Conservation (phyloP, 2,329 filamentous ascomycete genomes). For the Verruconis gallopava region DNA sequence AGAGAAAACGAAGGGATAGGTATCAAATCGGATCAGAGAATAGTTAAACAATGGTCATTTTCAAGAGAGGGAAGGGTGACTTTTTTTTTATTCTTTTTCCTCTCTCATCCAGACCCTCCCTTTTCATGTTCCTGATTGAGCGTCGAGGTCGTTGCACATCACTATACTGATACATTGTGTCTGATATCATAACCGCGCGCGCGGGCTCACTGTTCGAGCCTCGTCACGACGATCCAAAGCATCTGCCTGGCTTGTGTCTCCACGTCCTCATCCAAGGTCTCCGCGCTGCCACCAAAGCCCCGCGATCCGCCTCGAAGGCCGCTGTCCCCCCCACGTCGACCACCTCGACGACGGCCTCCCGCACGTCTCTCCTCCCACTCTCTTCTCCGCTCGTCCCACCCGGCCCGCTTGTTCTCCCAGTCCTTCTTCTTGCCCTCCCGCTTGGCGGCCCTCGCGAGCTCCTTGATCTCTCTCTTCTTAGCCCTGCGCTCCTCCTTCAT, state of each 20-base stretch:
- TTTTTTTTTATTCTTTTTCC: too few relatives aligned
- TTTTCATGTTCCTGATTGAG: too few relatives aligned
- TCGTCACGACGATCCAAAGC: slow-evolving; percentile 7
- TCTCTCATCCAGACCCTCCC: too few relatives aligned
- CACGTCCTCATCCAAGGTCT: slow-evolving; percentile 1
- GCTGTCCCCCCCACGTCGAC: not conserved
- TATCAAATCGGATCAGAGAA: too few relatives aligned
- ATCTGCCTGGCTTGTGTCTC: slow-evolving; percentile 4
- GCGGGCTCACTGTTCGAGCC: not conserved
- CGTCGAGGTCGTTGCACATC: too few relatives aligned
- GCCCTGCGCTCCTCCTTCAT: not conserved
- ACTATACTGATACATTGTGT: too few relatives aligned
- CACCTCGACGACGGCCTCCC: not conserved
- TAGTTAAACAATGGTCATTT: too few relatives aligned
- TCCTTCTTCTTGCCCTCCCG: slow-evolving; percentile 6
- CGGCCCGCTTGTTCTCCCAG: not conserved
- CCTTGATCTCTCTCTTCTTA: not conserved
- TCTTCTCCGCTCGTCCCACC: not conserved
- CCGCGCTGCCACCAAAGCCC: not conserved
- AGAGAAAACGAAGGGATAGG: too few relatives aligned
- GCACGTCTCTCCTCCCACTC: not conserved
- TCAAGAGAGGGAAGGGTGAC: too few relatives aligned
- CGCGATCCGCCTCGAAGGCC: not conserved
- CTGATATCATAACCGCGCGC: too few relatives aligned
- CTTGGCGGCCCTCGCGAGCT: slow-evolving; percentile 3